Base-by-base conservation (phyloP, 2,329 filamentous ascomycete genomes). In the Metarhizium anisopliae region DNA sequence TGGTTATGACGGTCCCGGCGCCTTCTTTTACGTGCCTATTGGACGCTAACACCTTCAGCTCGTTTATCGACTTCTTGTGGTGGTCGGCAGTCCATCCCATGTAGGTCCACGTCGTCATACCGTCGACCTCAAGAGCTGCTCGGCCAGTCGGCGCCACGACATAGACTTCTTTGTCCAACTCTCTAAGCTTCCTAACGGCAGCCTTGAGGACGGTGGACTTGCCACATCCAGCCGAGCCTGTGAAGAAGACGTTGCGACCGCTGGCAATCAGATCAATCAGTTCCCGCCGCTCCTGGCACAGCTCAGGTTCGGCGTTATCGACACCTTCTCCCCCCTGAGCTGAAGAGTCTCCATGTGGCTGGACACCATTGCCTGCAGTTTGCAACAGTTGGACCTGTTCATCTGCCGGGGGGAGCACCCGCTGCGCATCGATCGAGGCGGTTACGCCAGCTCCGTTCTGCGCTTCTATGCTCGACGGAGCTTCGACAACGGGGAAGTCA, bases 181-280 rank as follows among this genome's bases (percentile, higher is more conserved):
- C 25, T 25, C 3, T 25, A 1, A 68, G 56, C 32, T 20, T 58
- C 25, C 50, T 29, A 0, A 65, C 60, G 0, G 63, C 62, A 5
- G 60, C 60, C 30, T 62, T 63, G 1, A 68, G 38, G 1, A 63
- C 63, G 2, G 63, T 66, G 0, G 65, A 68, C 18, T 68, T 68
- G 4, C 65, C 66, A 4, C 59, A 65, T 0, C 83, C 83, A 14
- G 83, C 84, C 0, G 80, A 82, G 8, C 84, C 83, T 0, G 82
- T 86, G 60, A 81, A 86, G 63, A 86, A 87, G 10, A 86, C 79
- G 54, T 86, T 86, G 2, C 63, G 59, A 0, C 81, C 79, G 2
- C 67, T 68, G 3, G 74, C 57, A 30, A 84, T 81, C 0, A 80
- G 66, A 1, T 81, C 68, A 16, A 68, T 32, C 1, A 68, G 42